A percentile compares a stretch with the other conserved stretches of the same genome.
Conservation (phyloP, 2,329 filamentous ascomycete genomes). For the Ophiostoma perfectum region DNA sequence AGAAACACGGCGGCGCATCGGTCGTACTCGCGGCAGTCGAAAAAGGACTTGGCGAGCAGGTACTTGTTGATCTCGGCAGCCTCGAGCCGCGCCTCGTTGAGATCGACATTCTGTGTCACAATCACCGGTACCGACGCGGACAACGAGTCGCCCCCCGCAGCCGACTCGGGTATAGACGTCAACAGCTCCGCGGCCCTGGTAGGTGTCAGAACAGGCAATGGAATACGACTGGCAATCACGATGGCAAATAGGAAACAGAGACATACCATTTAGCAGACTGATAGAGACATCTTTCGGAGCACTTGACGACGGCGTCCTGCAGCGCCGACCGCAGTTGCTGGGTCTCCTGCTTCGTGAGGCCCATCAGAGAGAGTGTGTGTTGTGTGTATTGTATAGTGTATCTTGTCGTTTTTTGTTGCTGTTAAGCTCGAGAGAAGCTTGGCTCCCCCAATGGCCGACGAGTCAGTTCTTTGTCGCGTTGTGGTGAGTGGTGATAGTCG, state of each 20-base stretch:
- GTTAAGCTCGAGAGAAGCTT: not conserved
- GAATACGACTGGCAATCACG: too few relatives aligned
- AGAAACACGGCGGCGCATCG: constrained; percentile 86
- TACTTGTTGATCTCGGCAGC: constrained; percentile 75
- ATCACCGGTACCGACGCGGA: constrained; percentile 35
- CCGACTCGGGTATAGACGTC: constrained; percentile 64
- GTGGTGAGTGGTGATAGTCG: not conserved
- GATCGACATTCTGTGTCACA: constrained; percentile 57
- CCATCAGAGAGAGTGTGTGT: constrained; percentile 37
- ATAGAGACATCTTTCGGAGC: constrained; percentile 90
- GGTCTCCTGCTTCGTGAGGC: constrained; percentile 51
- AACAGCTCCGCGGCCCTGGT: constrained; percentile 78
- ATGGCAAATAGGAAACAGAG: constrained; percentile 35
- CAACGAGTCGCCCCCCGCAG: constrained; percentile 48
- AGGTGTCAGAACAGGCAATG: constrained; percentile 42
- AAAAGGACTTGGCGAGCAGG: constrained; percentile 85
- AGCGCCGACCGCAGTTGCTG: constrained; percentile 66
- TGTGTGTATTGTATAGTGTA: not conserved
- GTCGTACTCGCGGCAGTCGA: constrained; percentile 92
- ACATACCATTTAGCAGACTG: constrained; percentile 84
- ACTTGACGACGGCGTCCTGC: constrained; percentile 81
- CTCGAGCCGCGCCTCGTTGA: constrained; percentile 69
- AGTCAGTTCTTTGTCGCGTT: not conserved
- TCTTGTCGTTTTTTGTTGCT: not conserved
- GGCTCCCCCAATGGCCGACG: too few relatives aligned